Percentiles rank a stretch among this genome's conserved stretches.
Evolutionary conservation across 441 rosid species (phyloP).

Genomic region (Melastoma candidum): DNA sequence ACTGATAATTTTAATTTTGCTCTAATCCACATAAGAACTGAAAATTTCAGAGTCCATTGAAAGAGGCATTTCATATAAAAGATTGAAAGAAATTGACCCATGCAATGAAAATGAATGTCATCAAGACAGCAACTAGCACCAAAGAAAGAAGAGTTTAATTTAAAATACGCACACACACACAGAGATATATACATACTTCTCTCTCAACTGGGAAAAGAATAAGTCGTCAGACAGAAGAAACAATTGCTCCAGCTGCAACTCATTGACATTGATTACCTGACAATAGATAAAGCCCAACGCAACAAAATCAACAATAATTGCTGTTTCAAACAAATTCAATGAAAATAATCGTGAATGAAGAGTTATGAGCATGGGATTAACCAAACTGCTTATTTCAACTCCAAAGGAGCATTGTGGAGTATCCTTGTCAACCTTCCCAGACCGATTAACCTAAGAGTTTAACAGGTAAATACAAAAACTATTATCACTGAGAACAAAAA

Average conservation of each 20-base stretch:
- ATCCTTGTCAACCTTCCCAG: constrained; percentile 63
- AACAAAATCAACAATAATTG: constrained; percentile 8
- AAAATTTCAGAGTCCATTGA: no score
- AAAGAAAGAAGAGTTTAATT: not conserved
- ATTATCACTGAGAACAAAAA: constrained; percentile 1
- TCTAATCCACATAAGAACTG: no score
- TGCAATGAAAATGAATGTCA: constrained; percentile 4
- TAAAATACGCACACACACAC: not conserved
- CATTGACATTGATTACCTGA: constrained; percentile 62
- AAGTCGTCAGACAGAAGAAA: constrained; percentile 68
- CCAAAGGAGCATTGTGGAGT: constrained; percentile 70
- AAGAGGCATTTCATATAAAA: no score
- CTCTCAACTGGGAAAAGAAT: constrained; percentile 56
- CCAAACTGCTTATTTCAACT: constrained; percentile 67
- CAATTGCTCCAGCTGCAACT: constrained; percentile 66
- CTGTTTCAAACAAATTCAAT: not conserved
- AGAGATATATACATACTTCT: constrained; percentile 47
- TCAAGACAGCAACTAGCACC: not conserved
- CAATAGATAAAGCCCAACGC: constrained; percentile 14
- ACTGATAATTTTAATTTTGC: no score
- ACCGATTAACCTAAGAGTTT: constrained; percentile 51
- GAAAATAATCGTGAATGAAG: constrained; percentile 4
- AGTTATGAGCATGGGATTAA: constrained; percentile 11
- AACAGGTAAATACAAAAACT: constrained; percentile 10
- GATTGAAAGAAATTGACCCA: not conserved